A percentile compares a stretch with the other conserved stretches of the same genome.
phyloP scores from a whole-genome alignment of 768 basidiomycete species.

The Hericium erinaceus region DNA sequence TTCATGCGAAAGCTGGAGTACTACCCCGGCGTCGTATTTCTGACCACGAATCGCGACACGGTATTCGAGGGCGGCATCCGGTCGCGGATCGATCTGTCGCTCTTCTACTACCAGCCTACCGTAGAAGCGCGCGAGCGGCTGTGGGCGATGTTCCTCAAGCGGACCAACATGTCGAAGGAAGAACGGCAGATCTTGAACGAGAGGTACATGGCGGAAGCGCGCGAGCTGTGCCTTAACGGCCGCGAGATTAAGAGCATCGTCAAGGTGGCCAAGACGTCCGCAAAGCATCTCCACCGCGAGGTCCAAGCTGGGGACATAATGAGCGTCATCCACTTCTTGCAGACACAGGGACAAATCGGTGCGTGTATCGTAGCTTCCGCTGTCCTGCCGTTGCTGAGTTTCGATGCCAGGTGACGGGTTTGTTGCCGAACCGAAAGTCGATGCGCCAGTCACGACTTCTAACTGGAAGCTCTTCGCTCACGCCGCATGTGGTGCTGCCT shows the following conservation, averaged over 20 bases:
- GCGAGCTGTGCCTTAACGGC: conserved; percentile 12
- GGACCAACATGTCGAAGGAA: conserved; percentile 2
- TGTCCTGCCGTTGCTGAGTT: too few relatives aligned
- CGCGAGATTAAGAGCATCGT: conserved; percentile 19
- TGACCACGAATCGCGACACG: conserved; percentile 25
- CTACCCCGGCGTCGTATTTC: conserved; percentile 27
- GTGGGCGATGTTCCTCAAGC: conserved; percentile 15
- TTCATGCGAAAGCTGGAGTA: conserved; percentile 16
- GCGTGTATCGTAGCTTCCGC: not conserved
- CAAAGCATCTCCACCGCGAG: not conserved
- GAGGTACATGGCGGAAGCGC: conserved; percentile 6
- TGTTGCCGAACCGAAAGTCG: too few relatives aligned
- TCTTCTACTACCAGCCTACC: conserved; percentile 13
- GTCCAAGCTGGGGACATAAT: not conserved
- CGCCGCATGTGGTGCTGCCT: too few relatives aligned
- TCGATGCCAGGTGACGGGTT: too few relatives aligned
- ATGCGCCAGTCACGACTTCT: too few relatives aligned
- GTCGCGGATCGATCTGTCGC: conserved; percentile 13
- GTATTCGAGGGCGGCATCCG: conserved; percentile 26
- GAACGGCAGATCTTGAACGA: not conserved
- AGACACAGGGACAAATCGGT: not conserved
- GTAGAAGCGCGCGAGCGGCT: conserved; percentile 8
- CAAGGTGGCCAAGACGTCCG: conserved; percentile 15
- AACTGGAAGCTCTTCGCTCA: too few relatives aligned
- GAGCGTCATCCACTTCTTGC: not conserved